Evolutionary conservation across 805 yeast species (phyloP), one percentile per base, ranked within the genome.

Genomic region (Lachancea sp.): DNA sequence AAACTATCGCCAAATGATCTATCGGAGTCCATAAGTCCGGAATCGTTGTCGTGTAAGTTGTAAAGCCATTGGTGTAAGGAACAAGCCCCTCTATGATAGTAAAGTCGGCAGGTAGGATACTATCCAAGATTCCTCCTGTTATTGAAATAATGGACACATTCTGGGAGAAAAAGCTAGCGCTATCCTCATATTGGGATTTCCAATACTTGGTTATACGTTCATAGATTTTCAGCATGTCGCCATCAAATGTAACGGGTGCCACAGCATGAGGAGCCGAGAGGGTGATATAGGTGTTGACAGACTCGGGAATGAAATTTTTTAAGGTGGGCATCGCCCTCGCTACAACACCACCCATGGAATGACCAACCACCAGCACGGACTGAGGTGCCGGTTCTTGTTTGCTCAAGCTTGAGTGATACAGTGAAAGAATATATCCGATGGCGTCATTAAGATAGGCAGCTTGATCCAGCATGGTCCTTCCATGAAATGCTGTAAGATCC

Each of bases 321-420:
- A 90, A 63, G 0, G 94, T 78, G 5, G 86, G 71, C 77, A 89
- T 77, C 0, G 86, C 80, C 43, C 97, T 70, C 3, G 96, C 83
- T 1, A 92, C 97, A 13, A 90, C 75, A 2, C 98, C 98, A 30
- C 98, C 98, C 98, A 90, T 90, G 0, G 97, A 90, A 64, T 90
- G 98, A 2, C 87, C 96, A 1, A 90, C 49, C 0, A 90, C 57
- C 0, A 90, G 75, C 1, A 90, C 95, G 0, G 96, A 83, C 20
- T 61, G 58, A 0, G 92, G 92, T 11, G 23, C 36, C 13, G 57
- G 63, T 32, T 47, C 52, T 8, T 37, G 32, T 8, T 38, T 37
- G 2, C 57, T 55, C 15, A 58, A 60, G 31, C 47, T 48, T 1
- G 58, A 55, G 16, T 58, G 60, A 52, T 90, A 90, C 4, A 90